phyloP scores from a whole-genome alignment of 2,329 filamentous ascomycete species.

The Ophiostoma pallidulum region DNA sequence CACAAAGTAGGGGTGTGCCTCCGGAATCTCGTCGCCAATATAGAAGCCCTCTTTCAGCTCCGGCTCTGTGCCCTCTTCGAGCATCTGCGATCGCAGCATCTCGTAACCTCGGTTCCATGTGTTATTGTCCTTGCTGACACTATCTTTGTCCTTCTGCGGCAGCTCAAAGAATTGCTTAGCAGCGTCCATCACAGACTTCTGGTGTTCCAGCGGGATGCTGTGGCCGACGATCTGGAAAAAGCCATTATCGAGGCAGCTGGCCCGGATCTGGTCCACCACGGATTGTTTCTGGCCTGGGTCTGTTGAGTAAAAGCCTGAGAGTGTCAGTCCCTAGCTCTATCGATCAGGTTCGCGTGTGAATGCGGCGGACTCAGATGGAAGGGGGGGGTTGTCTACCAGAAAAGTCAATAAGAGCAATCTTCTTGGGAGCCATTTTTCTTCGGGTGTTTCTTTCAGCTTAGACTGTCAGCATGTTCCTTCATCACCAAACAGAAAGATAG shows the following conservation, averaged over 20 bases:
- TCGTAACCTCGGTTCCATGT: conserved; percentile 30
- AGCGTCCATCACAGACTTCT: conserved; percentile 30
- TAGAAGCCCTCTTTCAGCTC: conserved; percentile 34
- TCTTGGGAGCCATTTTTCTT: conserved; percentile 9
- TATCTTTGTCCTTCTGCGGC: conserved; percentile 32
- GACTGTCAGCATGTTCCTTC: too few relatives aligned
- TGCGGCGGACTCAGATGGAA: background rate
- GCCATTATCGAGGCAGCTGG: conserved; percentile 36
- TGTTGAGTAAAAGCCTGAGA: conserved; percentile 10
- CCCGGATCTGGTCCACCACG: conserved; percentile 19
- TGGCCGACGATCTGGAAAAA: conserved; percentile 46
- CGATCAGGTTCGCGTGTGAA: too few relatives aligned
- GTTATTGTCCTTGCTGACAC: conserved; percentile 23
- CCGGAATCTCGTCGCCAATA: conserved; percentile 26
- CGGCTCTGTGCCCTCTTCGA: conserved; percentile 22
- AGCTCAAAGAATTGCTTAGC: conserved; percentile 39
- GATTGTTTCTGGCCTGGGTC: conserved; percentile 6
- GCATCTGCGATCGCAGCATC: conserved; percentile 25
- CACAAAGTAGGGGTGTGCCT: conserved; percentile 15
- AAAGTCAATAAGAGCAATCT: conserved; percentile 15
- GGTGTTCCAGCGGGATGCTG: conserved; percentile 31
- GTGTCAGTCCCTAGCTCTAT: background rate
- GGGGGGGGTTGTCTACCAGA: too few relatives aligned
- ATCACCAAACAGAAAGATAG: too few relatives aligned
- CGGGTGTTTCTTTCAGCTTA: too few relatives aligned